Conservation (phyloP, 345 rosid genomes). For the Pugionium cornutum region DNA sequence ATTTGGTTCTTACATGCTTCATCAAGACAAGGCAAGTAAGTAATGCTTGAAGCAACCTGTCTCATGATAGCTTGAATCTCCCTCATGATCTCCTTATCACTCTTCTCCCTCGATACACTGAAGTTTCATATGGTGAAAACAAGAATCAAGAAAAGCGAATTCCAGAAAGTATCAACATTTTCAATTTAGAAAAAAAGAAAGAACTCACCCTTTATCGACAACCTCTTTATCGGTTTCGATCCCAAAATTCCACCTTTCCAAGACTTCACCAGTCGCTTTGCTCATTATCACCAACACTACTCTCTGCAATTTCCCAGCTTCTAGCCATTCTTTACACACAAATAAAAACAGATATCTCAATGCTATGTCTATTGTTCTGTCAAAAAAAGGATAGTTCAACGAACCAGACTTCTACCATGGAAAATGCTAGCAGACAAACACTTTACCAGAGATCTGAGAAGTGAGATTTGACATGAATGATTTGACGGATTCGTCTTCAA, state of each 20-base stretch:
- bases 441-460: slow-evolving; percentile 75
- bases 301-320: slow-evolving; percentile 85
- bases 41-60: slow-evolving; percentile 89
- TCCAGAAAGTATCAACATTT: not conserved
- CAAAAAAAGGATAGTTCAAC: too few species aligned
- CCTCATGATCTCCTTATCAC: slow-evolving; percentile 95
- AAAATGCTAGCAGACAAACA: not conserved
- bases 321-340: slow-evolving; percentile 75
- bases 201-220: slow-evolving; percentile 76
- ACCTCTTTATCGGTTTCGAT: slow-evolving; percentile 81
- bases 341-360: not conserved
- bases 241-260: slow-evolving; percentile 95
- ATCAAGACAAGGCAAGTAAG: slow-evolving; percentile 96
- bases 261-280: slow-evolving; percentile 72
- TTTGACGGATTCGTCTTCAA: slow-evolving; percentile 86
- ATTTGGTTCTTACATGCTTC: slow-evolving; percentile 64
- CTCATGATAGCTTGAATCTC: slow-evolving; percentile 97
- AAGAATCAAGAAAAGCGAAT: slow-evolving; percentile 10
- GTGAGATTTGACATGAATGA: slow-evolving; percentile 67
- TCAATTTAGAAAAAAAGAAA: too few species aligned
- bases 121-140: slow-evolving; percentile 8
- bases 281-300: slow-evolving; percentile 89
- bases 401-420: too few species aligned
- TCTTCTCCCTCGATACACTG: slow-evolving; percentile 90
- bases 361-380: too few species aligned